A percentile compares a stretch with the other conserved stretches of the same genome.
Evolutionary conservation across 306 rosid genomes (phyloP).

Genomic region (Fragaria ananassa): DNA sequence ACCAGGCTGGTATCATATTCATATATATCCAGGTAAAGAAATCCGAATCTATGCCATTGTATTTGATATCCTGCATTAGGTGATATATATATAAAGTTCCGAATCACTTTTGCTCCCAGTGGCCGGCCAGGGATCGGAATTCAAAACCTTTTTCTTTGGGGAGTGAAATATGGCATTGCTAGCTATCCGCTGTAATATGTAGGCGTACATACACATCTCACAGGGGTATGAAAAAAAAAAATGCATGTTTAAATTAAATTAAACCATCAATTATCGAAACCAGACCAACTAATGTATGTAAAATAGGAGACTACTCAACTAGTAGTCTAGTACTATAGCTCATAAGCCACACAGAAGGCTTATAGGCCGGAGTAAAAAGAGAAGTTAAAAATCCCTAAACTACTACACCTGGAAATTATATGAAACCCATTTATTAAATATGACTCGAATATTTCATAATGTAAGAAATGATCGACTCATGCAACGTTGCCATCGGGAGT

Average conservation of each 20-base stretch:
- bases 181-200: too few species aligned
- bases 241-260: not conserved
- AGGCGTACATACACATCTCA: too few species aligned
- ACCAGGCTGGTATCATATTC: not conserved
- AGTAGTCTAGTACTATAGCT: not conserved
- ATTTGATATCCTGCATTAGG: not conserved
- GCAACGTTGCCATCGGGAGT: not conserved
- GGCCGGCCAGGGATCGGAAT: not conserved
- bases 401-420: not conserved
- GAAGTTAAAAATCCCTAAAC: too few species aligned
- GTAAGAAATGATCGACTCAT: not conserved
- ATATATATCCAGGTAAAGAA: not conserved
- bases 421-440: not conserved
- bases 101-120: not conserved
- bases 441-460: not conserved
- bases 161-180: too few species aligned
- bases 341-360: not conserved
- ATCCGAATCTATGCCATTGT: not conserved
- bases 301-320: not conserved
- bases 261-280: not conserved
- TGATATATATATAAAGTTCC: not conserved
- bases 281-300: not conserved
- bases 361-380: not conserved
- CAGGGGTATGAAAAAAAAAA: too few species aligned
- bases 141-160: not conserved